Evolutionary conservation across 768 basidiomycete genomes (phyloP), one percentile per base, ranked within the genome.

Genomic region (Auricularia cornea): DNA sequence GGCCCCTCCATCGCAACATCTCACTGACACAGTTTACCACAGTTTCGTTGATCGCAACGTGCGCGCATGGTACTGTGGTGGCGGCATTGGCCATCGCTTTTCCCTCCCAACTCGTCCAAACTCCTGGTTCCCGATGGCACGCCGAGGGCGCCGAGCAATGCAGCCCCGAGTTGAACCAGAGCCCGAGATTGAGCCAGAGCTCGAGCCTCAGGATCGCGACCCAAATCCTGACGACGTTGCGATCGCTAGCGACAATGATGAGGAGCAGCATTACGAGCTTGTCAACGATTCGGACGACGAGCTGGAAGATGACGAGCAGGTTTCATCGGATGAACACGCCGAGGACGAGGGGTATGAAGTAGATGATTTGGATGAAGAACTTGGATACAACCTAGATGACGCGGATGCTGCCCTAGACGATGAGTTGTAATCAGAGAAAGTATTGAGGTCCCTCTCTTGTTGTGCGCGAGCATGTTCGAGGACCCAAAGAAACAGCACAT

Each of bases 1-100:
- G 18, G 44, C 33, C 12, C 12, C 33, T 35, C 5, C 33, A 35
- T 35, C 12, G 12, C 5, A 48, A 48, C 8, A 40, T 8, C 18
- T 48, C 3, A 48, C 44, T 48, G 18, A 8, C 18, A 48, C 33
- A 4, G 33, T 35, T n/a, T n/a, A n/a, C 33, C 33, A 31, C 54
- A 76, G 74, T 20, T 74, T 73, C 54, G 66, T 68, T n/a, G 75
- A 75, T 59, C 62, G 72, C 11, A 73, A 77, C 56, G 71, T 73
- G 64, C 65, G 72, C 20, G 73, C 76, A 72, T 60, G 68, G 0
- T 72, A 68, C 14, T 59, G 60, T 1, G 76, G 75, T 0, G 70
- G 72, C 0, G 72, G 74, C 0, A 63, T 78, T 12, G 73, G 77
- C 0, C 77, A 78, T 18, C 60, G 60, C 28, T 51, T 48, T 16